Evolutionary conservation across 768 basidiomycete species (phyloP), one percentile per base, ranked within the genome.

Genomic region (Sporobolomyces roseus): DNA sequence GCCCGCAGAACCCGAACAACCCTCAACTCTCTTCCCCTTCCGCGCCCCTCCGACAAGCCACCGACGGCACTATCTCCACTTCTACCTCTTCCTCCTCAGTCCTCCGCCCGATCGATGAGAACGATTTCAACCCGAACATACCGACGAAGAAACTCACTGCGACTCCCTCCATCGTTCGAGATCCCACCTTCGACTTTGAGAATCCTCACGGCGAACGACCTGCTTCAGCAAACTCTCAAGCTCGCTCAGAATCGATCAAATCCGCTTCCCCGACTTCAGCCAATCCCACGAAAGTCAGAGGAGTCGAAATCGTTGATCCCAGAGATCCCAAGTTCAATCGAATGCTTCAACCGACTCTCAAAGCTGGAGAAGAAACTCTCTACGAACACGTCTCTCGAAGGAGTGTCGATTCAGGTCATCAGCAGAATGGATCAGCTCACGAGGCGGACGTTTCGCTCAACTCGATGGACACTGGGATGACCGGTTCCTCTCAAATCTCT

Each of bases 111-210:
- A 73, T 87, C 85, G 27, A 85, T 80, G n/a, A 86, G 86, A 38
- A 84, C 81, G 38, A 86, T 77, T 72, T 86, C 84, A 19, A 87
- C 77, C 5, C 86, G 81, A 58, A 88, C 80, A 71, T 86, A 83
- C 60, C 85, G 81, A 6, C 72, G 27, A 73, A 73, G 60, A 73
- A 73, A 50, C 72, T 73, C 43, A 64, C 68, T 2, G 66, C 60
- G 3, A 73, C 72, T 9, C 72, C 72, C 8, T 63, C 65, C 23
- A 70, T 73, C 63, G 68, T 70, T 21, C 68, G 68, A 27, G 68
- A 55, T 45, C 64, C 69, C 16, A 65, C 69, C 2, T 70, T 66
- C 51, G 68, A 70, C 50, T 53, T 69, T 35, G 43, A 60, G 23
- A 46, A 68, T 27, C 67, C 58, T 17, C 32, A 46, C 58, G 56